Percentiles rank a stretch among this genome's conserved stretches.
Conservation (phyloP, 2,329 filamentous ascomycete species). For the Xylariaceae sp. region DNA sequence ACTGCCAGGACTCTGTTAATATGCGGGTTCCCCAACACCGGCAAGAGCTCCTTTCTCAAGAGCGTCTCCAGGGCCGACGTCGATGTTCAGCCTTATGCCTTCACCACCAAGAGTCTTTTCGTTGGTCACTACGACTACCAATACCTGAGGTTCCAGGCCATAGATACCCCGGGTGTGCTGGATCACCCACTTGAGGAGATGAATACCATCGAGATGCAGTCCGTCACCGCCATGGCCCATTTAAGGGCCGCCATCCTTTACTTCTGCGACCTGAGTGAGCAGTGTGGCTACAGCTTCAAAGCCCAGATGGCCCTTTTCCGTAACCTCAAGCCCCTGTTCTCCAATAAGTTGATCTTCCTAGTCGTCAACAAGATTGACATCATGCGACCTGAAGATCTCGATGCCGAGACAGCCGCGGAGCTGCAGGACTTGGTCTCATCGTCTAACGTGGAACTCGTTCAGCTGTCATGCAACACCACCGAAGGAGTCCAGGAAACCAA, state of each 20-base stretch:
- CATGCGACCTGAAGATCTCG: slow-evolving; percentile 79
- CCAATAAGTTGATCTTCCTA: slow-evolving; percentile 95
- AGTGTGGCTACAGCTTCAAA: slow-evolving; percentile 75
- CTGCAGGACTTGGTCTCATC: slow-evolving; percentile 78
- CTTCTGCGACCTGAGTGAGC: slow-evolving; percentile 82
- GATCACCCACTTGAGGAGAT: slow-evolving; percentile 98
- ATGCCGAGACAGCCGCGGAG: slow-evolving; percentile 71
- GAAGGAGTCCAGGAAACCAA: slow-evolving; percentile 94
- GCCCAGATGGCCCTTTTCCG: slow-evolving; percentile 94
- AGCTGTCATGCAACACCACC: slow-evolving; percentile 90
- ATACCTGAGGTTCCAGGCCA: slow-evolving; percentile 74
- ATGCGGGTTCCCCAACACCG: slow-evolving; percentile 95
- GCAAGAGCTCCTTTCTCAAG: slow-evolving; percentile 93
- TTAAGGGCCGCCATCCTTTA: slow-evolving; percentile 92
- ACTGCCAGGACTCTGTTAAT: slow-evolving; percentile 95
- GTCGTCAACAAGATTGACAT: slow-evolving; percentile 99
- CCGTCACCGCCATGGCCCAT: slow-evolving; percentile 96
- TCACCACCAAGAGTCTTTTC: slow-evolving; percentile 96
- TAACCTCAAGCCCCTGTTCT: slow-evolving; percentile 94
- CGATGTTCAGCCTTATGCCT: slow-evolving; percentile 95
- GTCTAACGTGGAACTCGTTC: slow-evolving; percentile 86
- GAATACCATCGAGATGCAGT: slow-evolving; percentile 99
- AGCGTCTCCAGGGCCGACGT: slow-evolving; percentile 93
- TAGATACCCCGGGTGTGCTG: slow-evolving; percentile 90
- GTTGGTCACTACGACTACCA: slow-evolving; percentile 98